Evolutionary conservation across 2,329 filamentous ascomycete species (phyloP).

Genomic region (Fonsecaea pedrosoi): DNA sequence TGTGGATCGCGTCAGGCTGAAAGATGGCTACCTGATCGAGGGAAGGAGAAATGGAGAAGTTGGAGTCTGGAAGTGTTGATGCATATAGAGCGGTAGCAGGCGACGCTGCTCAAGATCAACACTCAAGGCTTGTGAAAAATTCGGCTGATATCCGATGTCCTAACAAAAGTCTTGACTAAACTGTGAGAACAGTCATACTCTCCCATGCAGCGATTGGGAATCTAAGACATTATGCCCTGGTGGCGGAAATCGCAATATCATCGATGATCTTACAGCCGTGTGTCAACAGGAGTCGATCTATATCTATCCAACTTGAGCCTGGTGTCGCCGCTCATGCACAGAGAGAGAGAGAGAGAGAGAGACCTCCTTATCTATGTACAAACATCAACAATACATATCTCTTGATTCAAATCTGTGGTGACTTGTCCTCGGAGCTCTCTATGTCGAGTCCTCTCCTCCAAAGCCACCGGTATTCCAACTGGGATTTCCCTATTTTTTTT

Average conservation of each 20-base stretch:
- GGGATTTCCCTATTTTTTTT: background rate
- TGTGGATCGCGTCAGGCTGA: constrained; percentile 86
- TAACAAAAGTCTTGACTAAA: background rate
- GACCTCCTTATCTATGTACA: background rate
- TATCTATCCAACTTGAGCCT: background rate
- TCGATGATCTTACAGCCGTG: background rate
- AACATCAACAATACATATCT: constrained; percentile 6
- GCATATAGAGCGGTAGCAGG: background rate
- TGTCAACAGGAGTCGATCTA: background rate
- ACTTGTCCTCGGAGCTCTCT: background rate
- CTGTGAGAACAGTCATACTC: background rate
- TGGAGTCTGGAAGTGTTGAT: constrained; percentile 83
- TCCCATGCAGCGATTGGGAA: background rate
- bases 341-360: background rate
- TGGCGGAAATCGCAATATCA: background rate
- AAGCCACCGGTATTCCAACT: background rate
- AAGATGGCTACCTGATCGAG: constrained; percentile 92
- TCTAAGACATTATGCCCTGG: background rate
- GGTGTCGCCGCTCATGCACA: background rate
- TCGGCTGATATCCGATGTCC: background rate
- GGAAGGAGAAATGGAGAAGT: constrained; percentile 86
- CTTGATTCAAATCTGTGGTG: background rate
- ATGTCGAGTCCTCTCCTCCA: background rate
- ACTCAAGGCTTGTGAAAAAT: background rate
- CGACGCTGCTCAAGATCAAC: background rate